Evolutionary conservation across 306 rosid genomes (phyloP), one percentile per base, ranked within the genome.

Genomic region (Nissolia schottii): DNA sequence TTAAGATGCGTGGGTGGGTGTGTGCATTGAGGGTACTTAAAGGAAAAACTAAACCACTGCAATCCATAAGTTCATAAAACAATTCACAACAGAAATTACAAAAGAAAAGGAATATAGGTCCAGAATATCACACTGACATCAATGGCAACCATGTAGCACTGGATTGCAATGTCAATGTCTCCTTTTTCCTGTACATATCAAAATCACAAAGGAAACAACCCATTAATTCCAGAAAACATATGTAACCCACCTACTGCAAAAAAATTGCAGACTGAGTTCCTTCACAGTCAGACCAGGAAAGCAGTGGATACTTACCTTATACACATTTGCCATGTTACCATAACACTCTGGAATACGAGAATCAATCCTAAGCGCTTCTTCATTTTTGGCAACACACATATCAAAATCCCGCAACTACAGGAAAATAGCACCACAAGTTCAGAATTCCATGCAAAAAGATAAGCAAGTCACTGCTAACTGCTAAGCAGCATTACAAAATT

Each of bases 241-340:
- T 14, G 34, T 35, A 7, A 56, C 49, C 25, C 9, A 37, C 60
- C 57, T 14, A 63, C 67, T 40, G 37, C 28, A 46, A 19, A 64
- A 20, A 31, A 76, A 51, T 1, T 35, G 74, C 6, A 48, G 6
- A 25, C 14, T 66, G 34, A 55, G 27, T 38, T 34, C 51, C 49
- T 11, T 37, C 16, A 38, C 20, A 76, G 11, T 25, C 34, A 43
- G 29, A 31, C 46, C 54, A 66, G 41, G 23, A 8, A 29, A 46
- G 28, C 7, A 22, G 25, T 16, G 4, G 45, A 19, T 24, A 62
- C 45, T 58, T 71, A 88, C 99, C 96, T 94, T 94, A 97, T 91
- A 94, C 40, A 97, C 99, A 84, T 94, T 94, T 57, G 99, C 99
- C 99, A 94, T 91, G 76, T 94, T 94, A 49, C 99, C 99, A 49